Evolutionary conservation across 2,329 filamentous ascomycete species (phyloP).

Genomic region (Xylaria digitata): DNA sequence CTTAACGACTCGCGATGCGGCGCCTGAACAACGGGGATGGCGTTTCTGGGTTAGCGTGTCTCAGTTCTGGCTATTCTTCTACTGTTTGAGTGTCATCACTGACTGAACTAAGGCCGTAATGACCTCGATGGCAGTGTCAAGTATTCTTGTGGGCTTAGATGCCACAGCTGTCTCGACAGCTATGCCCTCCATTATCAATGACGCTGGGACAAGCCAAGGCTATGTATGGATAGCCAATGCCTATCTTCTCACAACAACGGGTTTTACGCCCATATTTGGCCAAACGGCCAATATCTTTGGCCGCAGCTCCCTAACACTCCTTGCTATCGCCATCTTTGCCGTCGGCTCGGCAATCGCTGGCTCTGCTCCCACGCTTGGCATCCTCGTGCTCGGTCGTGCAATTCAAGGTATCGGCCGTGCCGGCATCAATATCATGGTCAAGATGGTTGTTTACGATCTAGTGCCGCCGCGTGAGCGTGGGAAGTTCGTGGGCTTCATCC

Average conservation of each 20-base stretch:
- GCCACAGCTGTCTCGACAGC: slow-evolving; percentile 38
- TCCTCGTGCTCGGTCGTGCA: slow-evolving; percentile 60
- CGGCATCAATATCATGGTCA: slow-evolving; percentile 50
- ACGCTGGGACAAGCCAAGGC: slow-evolving; percentile 30
- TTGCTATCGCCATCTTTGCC: slow-evolving; percentile 62
- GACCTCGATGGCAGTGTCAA: slow-evolving; percentile 25
- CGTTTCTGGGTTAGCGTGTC: slow-evolving; percentile 32
- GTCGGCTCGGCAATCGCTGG: slow-evolving; percentile 57
- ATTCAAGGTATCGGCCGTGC: slow-evolving; percentile 61
- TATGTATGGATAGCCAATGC: slow-evolving; percentile 41
- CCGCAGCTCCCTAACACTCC: slow-evolving; percentile 53
- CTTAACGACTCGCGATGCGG: no score
- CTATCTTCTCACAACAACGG: slow-evolving; percentile 48
- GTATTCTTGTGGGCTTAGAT: slow-evolving; percentile 36
- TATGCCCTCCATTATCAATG: slow-evolving; percentile 40
- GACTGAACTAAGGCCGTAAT: slow-evolving; percentile 31
- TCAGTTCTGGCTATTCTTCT: slow-evolving; percentile 2
- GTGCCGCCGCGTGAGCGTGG: slow-evolving; percentile 33
- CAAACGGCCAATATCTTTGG: slow-evolving; percentile 61
- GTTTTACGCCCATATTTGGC: slow-evolving; percentile 58
- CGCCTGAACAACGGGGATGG: slow-evolving; percentile 25
- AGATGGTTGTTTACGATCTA: slow-evolving; percentile 43
- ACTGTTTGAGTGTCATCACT: no score
- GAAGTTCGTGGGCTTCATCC: slow-evolving; percentile 37
- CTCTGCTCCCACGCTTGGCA: slow-evolving; percentile 43